A percentile compares a stretch with the other conserved stretches of the same genome.
Evolutionary conservation across 306 rosid genomes (phyloP).

Genomic region (Crotalaria pallida): DNA sequence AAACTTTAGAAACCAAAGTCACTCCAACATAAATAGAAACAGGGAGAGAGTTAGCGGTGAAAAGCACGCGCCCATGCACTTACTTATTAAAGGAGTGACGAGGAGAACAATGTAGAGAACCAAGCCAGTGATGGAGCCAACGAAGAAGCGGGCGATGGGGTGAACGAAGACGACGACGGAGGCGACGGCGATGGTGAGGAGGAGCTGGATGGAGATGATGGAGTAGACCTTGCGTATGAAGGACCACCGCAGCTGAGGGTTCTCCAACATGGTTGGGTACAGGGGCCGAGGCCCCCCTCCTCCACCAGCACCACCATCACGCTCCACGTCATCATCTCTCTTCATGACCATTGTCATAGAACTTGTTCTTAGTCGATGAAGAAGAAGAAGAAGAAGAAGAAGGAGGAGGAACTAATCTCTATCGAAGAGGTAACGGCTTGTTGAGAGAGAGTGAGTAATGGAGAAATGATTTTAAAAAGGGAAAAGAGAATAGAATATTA

Average conservation of each 20-base stretch:
- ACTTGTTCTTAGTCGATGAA: no score
- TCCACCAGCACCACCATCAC: no score
- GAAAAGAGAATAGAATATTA: no score
- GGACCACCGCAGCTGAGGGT: constrained; percentile 82
- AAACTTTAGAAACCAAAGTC: no score
- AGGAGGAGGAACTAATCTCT: no score
- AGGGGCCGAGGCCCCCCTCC: constrained; percentile 28
- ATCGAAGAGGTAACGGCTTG: no score
- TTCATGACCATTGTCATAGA: constrained; percentile 12
- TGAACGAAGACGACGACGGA: constrained; percentile 52
- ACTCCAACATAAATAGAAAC: no score
- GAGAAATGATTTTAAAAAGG: no score
- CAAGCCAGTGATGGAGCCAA: constrained; percentile 40
- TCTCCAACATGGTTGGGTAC: constrained; percentile 78
- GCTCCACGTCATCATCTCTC: constrained; percentile 43
- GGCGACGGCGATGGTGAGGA: constrained; percentile 70
- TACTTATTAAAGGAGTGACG: constrained; percentile 59
- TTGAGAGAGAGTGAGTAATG: no score
- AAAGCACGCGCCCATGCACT: background rate
- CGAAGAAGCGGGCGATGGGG: constrained; percentile 57
- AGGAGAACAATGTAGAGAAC: constrained; percentile 56
- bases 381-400: no score
- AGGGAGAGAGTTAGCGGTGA: background rate
- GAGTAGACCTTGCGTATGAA: constrained; percentile 85
- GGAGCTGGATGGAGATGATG: constrained; percentile 57